These are phyloP conservation scores for Dentipellis fragilis DNA, from an alignment of 768 basidiomycete genomes.

Conservation along the genomic window DNA sequence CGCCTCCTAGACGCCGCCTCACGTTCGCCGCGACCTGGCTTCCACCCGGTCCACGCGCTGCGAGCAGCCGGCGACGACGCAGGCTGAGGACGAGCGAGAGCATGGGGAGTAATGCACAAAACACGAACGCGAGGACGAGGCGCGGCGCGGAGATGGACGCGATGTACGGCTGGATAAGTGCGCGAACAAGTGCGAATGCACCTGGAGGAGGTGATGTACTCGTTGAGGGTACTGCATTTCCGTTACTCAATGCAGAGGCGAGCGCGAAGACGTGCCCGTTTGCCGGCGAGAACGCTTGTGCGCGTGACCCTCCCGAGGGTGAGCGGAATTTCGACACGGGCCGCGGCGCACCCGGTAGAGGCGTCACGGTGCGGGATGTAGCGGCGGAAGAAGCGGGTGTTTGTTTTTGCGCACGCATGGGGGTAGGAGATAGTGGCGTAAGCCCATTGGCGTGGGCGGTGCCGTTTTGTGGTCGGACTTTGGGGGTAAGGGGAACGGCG, in stretches of 20 bases:
- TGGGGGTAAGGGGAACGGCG: slow-evolving; percentile 10
- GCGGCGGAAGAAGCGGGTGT: neutral
- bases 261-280: neutral
- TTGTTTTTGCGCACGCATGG: neutral
- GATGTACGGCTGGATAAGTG: slow-evolving; percentile 4
- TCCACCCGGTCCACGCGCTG: neutral
- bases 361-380: slow-evolving; percentile 2
- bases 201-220: neutral
- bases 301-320: neutral
- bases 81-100: slow-evolving; percentile 8
- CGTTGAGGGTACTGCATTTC: neutral
- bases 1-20: slow-evolving; percentile 8
- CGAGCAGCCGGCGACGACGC: neutral
- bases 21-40: slow-evolving; percentile 8
- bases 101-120: slow-evolving; percentile 9
- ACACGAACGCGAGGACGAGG: slow-evolving; percentile 2
- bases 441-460: neutral
- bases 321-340: neutral
- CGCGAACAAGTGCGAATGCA: slow-evolving; percentile 1
- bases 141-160: neutral
- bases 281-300: neutral
- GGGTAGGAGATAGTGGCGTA: slow-evolving; percentile 2
- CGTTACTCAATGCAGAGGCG: neutral
- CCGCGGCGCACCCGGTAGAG: neutral
- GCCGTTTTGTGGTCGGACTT: neutral